These are phyloP conservation scores for Gentiana straminea DNA, from an alignment of 257 asterid species.

Conservation along the genomic window DNA sequence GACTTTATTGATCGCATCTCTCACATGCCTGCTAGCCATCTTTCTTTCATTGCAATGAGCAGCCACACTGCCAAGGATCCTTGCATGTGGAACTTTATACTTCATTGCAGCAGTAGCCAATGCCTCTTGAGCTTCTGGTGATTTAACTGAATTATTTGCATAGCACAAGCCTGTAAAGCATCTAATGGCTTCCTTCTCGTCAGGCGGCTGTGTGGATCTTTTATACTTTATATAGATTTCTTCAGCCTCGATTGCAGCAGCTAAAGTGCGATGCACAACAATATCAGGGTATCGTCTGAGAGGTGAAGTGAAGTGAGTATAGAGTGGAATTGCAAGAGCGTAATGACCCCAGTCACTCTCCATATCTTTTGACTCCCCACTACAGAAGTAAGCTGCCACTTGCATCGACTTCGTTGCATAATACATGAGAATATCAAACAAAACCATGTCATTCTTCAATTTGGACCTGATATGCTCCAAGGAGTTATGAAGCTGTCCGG, in stretches of 20 bases:
- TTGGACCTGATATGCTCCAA: slow-evolving; percentile 49
- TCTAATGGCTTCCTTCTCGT: slow-evolving; percentile 21
- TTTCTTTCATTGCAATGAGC: slow-evolving; percentile 64
- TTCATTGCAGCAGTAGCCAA: slow-evolving; percentile 42
- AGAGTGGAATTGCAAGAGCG: slow-evolving; percentile 70
- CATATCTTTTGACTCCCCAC: slow-evolving; percentile 45
- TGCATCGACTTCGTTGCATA: slow-evolving; percentile 93
- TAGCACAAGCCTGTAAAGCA: slow-evolving; percentile 51
- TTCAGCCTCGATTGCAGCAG: slow-evolving; percentile 78
- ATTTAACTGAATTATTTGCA: slow-evolving; percentile 32
- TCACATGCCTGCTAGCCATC: slow-evolving; percentile 65
- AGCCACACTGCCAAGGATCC: slow-evolving; percentile 50
- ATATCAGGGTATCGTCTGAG: slow-evolving; percentile 84
- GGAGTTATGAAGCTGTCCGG: slow-evolving; percentile 43
- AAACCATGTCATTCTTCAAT: slow-evolving; percentile 45
- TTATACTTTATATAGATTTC: slow-evolving; percentile 38
- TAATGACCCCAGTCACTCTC: slow-evolving; percentile 48
- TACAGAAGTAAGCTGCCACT: slow-evolving; percentile 70
- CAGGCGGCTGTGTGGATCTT: slow-evolving; percentile 8
- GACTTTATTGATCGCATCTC: slow-evolving; percentile 54
- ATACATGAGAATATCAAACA: slow-evolving; percentile 61
- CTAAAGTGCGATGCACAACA: slow-evolving; percentile 76
- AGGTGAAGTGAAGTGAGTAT: slow-evolving; percentile 93
- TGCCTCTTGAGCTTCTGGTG: slow-evolving; percentile 56
- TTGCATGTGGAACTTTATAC: slow-evolving; percentile 29